Evolutionary conservation across 139 green algal species (phyloP), one percentile per base, ranked within the genome.

Genomic region (Astrephomene gubernaculifera): DNA sequence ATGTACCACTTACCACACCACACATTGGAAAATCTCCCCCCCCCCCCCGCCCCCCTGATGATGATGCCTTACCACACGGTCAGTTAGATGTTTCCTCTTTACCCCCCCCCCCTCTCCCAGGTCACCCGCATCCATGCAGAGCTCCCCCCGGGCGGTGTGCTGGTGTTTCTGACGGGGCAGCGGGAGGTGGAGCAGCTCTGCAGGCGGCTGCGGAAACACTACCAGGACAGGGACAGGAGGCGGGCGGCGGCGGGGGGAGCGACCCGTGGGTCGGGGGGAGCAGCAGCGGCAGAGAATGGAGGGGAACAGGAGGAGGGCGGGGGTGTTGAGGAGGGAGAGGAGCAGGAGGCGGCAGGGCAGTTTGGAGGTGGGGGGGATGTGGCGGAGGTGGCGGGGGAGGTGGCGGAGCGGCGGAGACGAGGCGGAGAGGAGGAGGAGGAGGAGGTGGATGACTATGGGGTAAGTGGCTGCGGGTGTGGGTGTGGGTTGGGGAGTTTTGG

Each of bases 81-180:
- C n/a, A n/a, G n/a, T n/a, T n/a, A n/a, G n/a, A n/a, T n/a, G n/a
- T n/a, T n/a, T n/a, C 4, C 8, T 1, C 35, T 44, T 35, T 17
- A 17, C 9, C 35, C 35, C 35, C 33, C 61, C 25, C 27, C 33
- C 14, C 35, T 1, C 22, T 49, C 8, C 25, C 65, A 76, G 79
- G 64, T 75, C 27, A 64, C 52, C 22, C 89, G 91, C 25, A 98
- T 99, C 73, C 97, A 99, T 90, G 53, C 87, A 21, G 90, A 96
- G 74, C 92, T 99, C 44, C 97, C 97, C 10, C 91, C 92, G 1
- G 97, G 97, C 7, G 96, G 94, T 19, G 90, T 99, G 29, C 92
- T 99, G 35, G 93, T 99, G 27, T 99, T 99, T 83, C 64, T 99
- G 2, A 99, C 97, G 0, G 97, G 96, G 6, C 96, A 98, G 88